These are phyloP conservation scores for Furcasterigmium sp. DNA, from an alignment of 2,329 filamentous ascomycete species.

Conservation along the genomic window DNA sequence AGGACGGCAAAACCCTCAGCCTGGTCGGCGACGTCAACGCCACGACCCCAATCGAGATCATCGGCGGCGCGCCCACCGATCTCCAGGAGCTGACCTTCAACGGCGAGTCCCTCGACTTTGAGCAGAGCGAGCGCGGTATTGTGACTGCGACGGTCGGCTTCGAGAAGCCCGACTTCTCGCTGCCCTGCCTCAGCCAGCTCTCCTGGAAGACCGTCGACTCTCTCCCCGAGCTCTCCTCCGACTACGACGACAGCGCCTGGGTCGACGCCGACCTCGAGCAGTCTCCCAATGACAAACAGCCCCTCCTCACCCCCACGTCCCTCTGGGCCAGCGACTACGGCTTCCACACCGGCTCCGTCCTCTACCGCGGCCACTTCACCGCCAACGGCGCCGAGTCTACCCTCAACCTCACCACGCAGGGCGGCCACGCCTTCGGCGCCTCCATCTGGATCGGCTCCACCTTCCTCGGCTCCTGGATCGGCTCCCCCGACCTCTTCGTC, in stretches of 20 bases:
- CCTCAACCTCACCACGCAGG: slow-evolving; percentile 56
- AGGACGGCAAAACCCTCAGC: slow-evolving; percentile 50
- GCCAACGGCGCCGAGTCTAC: slow-evolving; percentile 54
- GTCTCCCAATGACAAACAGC: slow-evolving; percentile 54
- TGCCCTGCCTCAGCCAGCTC: slow-evolving; percentile 52
- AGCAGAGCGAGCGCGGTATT: slow-evolving; percentile 39
- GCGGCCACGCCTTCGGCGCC: slow-evolving; percentile 62
- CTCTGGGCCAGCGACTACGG: slow-evolving; percentile 71
- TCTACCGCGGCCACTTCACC: slow-evolving; percentile 67
- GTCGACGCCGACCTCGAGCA: slow-evolving; percentile 48
- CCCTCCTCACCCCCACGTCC: slow-evolving; percentile 57
- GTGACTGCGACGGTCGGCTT: slow-evolving; percentile 36
- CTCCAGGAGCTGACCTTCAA: slow-evolving; percentile 41
- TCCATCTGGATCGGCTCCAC: slow-evolving; percentile 60
- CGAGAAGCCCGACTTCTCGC: slow-evolving; percentile 32
- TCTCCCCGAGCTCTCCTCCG: slow-evolving; percentile 60
- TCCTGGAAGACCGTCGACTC: slow-evolving; percentile 67
- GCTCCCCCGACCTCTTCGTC: slow-evolving; percentile 38
- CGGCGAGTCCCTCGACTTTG: slow-evolving; percentile 29
- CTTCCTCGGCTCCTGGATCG: slow-evolving; percentile 58
- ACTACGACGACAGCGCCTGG: slow-evolving; percentile 69
- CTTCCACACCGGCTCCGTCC: slow-evolving; percentile 61
- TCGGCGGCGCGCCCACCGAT: slow-evolving; percentile 53
- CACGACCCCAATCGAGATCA: slow-evolving; percentile 62
- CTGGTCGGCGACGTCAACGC: slow-evolving; percentile 68